These are phyloP conservation scores for Boletus sp. DNA, from an alignment of 1,284 basidiomycete genomes.

Conservation along the genomic window DNA sequence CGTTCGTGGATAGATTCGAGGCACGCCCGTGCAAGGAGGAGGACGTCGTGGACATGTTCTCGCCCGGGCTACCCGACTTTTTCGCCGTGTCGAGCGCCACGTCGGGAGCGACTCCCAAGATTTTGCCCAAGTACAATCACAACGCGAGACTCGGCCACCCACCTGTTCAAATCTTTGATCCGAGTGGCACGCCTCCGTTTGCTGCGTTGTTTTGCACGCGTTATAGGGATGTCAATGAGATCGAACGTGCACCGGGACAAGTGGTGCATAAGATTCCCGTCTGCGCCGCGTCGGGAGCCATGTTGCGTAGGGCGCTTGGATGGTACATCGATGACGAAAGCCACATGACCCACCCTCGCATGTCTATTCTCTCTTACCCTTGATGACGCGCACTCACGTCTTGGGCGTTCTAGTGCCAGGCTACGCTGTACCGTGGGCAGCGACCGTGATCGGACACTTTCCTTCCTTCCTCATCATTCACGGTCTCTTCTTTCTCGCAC, in stretches of 20 bases:
- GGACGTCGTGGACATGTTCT: constrained; percentile 15
- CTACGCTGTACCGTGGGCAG: constrained; percentile 16
- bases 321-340: constrained; percentile 12
- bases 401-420: constrained; percentile 13
- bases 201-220: constrained; percentile 4
- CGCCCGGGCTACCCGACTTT: constrained; percentile 18
- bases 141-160: neutral
- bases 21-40: constrained; percentile 11
- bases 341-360: constrained; percentile 6
- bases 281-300: constrained; percentile 1
- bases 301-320: constrained; percentile 2
- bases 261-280: constrained; percentile 11
- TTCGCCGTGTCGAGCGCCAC: constrained; percentile 15
- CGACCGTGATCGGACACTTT: constrained; percentile 11
- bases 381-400: neutral
- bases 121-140: constrained; percentile 16
- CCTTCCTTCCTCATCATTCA: constrained; percentile 21
- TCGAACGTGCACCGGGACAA: constrained; percentile 12
- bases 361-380: neutral
- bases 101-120: constrained; percentile 14
- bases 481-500: constrained; percentile 17
- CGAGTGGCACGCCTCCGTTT: neutral
- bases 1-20: constrained; percentile 17
- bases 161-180: neutral
- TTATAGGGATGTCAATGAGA: constrained; percentile 9